Conservation (phyloP, 768 basidiomycete genomes). For the Serendipita indica region DNA sequence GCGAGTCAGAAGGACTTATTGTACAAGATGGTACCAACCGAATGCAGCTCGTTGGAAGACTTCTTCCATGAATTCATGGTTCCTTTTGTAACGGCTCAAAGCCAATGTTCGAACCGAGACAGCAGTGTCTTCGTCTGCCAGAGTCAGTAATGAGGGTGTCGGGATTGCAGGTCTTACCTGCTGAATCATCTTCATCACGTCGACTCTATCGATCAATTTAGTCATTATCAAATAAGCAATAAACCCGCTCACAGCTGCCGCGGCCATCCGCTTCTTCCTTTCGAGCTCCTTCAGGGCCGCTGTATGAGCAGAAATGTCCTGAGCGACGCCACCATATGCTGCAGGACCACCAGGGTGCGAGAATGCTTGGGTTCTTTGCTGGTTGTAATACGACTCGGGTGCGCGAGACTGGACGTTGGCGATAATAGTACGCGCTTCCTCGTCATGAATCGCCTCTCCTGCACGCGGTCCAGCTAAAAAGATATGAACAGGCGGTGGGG, state of each 20-base stretch:
- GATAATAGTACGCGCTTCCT: not conserved
- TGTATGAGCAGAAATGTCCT: not conserved
- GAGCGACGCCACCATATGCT: not conserved
- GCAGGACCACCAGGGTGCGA: not conserved
- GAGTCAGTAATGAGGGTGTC: not conserved
- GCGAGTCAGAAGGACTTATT: not conserved
- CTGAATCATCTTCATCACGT: not conserved
- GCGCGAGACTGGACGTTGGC: not conserved
- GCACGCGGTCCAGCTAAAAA: not conserved
- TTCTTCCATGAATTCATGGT: slow-evolving; percentile 74
- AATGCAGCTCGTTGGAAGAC: slow-evolving; percentile 64
- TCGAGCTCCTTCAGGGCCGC: not conserved
- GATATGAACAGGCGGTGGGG: not conserved
- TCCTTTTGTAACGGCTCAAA: slow-evolving; percentile 55
- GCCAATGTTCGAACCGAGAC: slow-evolving; percentile 59
- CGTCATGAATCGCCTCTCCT: not conserved
- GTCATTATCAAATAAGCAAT: not conserved
- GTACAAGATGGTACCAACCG: slow-evolving; percentile 22
- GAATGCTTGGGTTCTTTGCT: not conserved
- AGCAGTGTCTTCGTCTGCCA: not conserved
- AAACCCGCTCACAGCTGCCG: not conserved
- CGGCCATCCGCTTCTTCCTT: not conserved
- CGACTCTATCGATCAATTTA: not conserved
- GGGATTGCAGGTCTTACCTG: not conserved
- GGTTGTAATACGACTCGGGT: not conserved